Base-by-base conservation (phyloP, 1,139 yeast species). In the Diutina mesorugosa region DNA sequence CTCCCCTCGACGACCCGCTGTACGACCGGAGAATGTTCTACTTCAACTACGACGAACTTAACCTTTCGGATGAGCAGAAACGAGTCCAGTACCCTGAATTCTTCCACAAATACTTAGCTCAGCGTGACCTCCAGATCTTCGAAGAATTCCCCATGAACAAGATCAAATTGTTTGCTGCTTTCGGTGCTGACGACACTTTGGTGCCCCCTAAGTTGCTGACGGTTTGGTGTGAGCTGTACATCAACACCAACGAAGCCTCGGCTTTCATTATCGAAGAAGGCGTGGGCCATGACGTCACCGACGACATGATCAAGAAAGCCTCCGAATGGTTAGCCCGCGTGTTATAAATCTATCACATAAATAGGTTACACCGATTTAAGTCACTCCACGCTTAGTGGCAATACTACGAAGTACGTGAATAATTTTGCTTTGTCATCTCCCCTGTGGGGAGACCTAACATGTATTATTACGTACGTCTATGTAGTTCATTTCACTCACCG, bases 151-250 rank as follows among this genome's bases (percentile, higher is more conserved):
- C 76, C 4, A 68, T 68, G 64, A 56, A 61, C 14, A 61, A 64
- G 54, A 65, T 75, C 58, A 70, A 69, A 56, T 58, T 74, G 64
- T 74, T 69, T 63, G 78, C 78, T 2, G 56, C 68, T 30, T 74
- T 70, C 61, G 79, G 77, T 16, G 67, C 63, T 8, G 66, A 66
- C 6, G 80, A 76, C 58, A 64, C 61, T 4, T 63, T 72, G 58
- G 80, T 75, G 2, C 80, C 79, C 6, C 65, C 69, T 1, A 63
- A 63, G 45, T 67, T 74, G 51, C 65, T 76, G 12, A 62, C 61
- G 29, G 63, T 69, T 35, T 76, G 79, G 76, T 63, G 68, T 41
- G 72, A 71, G 28, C 58, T 68, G 57, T 73, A 67, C 61, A 59
- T 61, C 50, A 68, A 66, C 57, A 62, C 71, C 18, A 74, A 71